Evolutionary conservation across 2,329 filamentous ascomycete genomes (phyloP).

Genomic region (Stachybotrys echinatus): DNA sequence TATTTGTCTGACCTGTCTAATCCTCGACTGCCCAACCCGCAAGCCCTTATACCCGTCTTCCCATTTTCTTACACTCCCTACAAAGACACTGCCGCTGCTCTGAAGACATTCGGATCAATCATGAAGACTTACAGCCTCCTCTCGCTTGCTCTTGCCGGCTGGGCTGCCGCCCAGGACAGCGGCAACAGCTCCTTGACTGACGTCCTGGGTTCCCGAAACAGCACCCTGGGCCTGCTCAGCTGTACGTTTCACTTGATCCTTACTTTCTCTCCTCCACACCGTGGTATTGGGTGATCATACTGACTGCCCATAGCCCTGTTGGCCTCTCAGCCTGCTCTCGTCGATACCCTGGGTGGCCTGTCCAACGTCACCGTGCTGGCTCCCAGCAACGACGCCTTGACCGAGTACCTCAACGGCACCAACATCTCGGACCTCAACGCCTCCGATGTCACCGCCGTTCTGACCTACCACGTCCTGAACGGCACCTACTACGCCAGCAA

Average conservation of each 20-base stretch:
- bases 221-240: neutral
- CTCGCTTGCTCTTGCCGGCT: neutral
- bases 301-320: neutral
- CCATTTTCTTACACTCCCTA: too few relatives aligned
- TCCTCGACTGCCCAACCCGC: too few relatives aligned
- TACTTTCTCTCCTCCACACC: neutral
- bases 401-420: neutral
- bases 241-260: neutral
- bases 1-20: neutral
- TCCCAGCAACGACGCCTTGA: neutral
- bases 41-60: too few relatives aligned
- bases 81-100: too few relatives aligned
- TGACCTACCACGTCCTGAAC: conserved; percentile 54
- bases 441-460: conserved; percentile 34
- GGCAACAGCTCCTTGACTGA: neutral
- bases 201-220: neutral
- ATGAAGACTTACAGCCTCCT: neutral
- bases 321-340: neutral
- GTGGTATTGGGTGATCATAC: neutral
- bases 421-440: conserved; percentile 24
- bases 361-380: neutral
- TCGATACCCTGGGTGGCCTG: neutral
- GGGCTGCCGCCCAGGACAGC: neutral
- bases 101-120: too few relatives aligned
- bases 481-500: conserved; percentile 31